phyloP scores from a whole-genome alignment of 139 green algal species.

The Chlorella sp. region DNA sequence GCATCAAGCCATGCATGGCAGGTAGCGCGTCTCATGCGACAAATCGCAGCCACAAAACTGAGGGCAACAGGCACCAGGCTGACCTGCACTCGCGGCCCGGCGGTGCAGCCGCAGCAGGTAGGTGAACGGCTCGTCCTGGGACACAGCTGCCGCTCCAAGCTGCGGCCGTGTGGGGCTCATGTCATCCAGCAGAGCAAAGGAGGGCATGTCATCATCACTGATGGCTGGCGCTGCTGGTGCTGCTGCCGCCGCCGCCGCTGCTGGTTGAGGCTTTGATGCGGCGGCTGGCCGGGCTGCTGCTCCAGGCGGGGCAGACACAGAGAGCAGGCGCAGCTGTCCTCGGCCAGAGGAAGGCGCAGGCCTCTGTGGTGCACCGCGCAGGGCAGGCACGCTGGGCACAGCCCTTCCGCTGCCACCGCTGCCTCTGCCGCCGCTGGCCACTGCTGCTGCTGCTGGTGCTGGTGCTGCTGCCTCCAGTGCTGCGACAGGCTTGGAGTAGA shows the following conservation, averaged over 20 bases:
- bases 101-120: slow-evolving; percentile 19
- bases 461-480: not conserved
- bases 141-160: not conserved
- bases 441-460: not conserved
- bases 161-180: not conserved
- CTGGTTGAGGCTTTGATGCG: no score
- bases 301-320: not conserved
- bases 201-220: slow-evolving; percentile 25
- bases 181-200: slow-evolving; percentile 8
- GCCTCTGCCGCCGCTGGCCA: not conserved
- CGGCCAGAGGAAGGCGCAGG: no score
- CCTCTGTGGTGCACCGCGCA: not conserved
- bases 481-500: not conserved
- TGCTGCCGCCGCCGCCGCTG: not conserved
- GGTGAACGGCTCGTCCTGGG: slow-evolving; percentile 28
- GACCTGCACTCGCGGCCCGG: not conserved
- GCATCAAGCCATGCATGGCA: not conserved
- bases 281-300: not conserved
- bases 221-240: not conserved
- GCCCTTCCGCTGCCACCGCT: not conserved
- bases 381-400: not conserved
- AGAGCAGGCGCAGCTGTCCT: no score
- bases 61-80: no score
- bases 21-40: no score
- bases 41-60: no score